Base-by-base conservation (phyloP, 164 flowering plant species). In the Vitis riparia region DNA sequence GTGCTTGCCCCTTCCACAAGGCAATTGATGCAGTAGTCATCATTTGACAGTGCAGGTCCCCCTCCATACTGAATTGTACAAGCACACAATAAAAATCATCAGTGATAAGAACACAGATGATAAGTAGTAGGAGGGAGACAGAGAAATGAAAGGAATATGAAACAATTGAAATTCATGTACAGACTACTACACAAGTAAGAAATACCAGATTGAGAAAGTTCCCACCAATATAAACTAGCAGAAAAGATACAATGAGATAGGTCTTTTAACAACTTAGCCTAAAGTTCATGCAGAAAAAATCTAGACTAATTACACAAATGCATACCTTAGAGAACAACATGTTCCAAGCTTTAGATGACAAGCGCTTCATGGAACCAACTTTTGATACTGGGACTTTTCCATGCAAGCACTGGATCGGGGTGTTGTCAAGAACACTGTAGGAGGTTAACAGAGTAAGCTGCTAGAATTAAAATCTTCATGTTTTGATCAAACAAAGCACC, bases 341-440 rank as follows among this genome's bases (percentile, higher is more conserved):
- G 29, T 67, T 60, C 99, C 98, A 93, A 65, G 98, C 93, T 67
- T 73, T 76, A 57, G 76, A 70, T 57, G 98, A 93, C 75, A 95
- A 17, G 59, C 98, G 83, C 86, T 95, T 95, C 87, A 89, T 84
- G 60, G 70, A 79, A 70, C 81, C 74, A 73, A 86, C 80, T 68
- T 84, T 90, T 51, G 94, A 81, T 44, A 73, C 79, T 47, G 97
- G 90, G 47, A 88, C 89, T 82, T 83, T 90, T 66, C 88, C 91
- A 78, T 95, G 99, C 50, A 30, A 67, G 73, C 99, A 95, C 58
- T 77, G 85, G 61, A 95, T 87, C 30, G 84, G 59, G 13, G 83
- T 74, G 75, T 95, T 95, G 77, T 95, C 94, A 68, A 95, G 64
- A 66, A 53, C 73, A 63, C 99, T 95, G 90, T 81, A 81, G 32